Base-by-base conservation (phyloP, 106 monocot genomes). In the Platanthera guangdongensis region DNA sequence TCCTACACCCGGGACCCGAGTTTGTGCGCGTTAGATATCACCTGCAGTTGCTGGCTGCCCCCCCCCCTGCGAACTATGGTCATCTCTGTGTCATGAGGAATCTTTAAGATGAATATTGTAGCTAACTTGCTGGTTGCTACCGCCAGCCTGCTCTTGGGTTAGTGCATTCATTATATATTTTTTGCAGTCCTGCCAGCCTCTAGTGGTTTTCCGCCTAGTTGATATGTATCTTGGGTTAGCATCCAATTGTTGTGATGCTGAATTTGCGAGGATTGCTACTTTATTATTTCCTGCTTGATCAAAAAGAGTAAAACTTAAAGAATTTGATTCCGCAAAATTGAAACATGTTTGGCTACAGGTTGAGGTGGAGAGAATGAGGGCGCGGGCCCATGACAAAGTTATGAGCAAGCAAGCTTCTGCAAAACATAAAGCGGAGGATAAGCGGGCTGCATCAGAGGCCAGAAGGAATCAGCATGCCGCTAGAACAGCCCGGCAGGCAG, bases 281-380 rank as follows among this genome's bases (percentile, higher is more conserved):
- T 63, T 22, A 1, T 39, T 22, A 39, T 39, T 6, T 19, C 63
- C 22, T 22, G 22, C 7, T 28, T 7, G 21, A 63, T 63, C 32
- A 70, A 14, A 70, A 14, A 70, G 15, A 47, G 25, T 45, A 46
- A 14, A 3, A 55, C 10, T 14, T 15, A n/a, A 32, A 70, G 15
- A 70, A 47, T 13, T 12, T 70, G 6, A 70, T 70, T 70, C 12
- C 5, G 45, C 45, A 47, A 45, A 32, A 70, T 45, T 46, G 9
- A 14, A 2, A 46, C 53, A 50, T 71, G 3, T 13, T 70, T 71
- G n/a, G 8, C 16, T 2, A 1, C 78, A 92, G 91, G 81, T 79
- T 22, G 76, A 88, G 68, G 84, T 92, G 25, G 91, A 92, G 69
- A 88, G 79, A 57, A 84, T 92, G 84, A 84, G 82, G 73, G 76